Evolutionary conservation across 805 yeast genomes (phyloP).

Genomic region (Ogataea populi-albae): DNA sequence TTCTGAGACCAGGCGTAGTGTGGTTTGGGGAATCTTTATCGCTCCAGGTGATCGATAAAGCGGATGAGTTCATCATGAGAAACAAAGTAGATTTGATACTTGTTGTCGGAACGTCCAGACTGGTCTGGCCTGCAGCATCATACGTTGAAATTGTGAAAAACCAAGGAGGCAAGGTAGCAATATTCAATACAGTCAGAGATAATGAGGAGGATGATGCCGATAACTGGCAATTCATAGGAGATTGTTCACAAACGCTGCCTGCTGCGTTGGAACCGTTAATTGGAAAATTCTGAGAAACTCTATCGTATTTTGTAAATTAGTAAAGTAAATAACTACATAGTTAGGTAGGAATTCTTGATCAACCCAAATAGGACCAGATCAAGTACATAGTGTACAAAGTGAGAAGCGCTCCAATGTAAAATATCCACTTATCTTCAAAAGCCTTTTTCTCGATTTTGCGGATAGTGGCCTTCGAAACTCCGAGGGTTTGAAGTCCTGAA

Average conservation of each 20-base stretch:
- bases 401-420: slow-evolving; percentile 67
- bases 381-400: slow-evolving; percentile 66
- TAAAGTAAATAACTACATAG: background rate
- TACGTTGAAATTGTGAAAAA: slow-evolving; percentile 73
- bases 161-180: slow-evolving; percentile 79
- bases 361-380: slow-evolving; percentile 64
- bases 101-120: slow-evolving; percentile 82
- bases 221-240: slow-evolving; percentile 75
- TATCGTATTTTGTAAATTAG: background rate
- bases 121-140: slow-evolving; percentile 91
- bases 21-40: slow-evolving; percentile 95
- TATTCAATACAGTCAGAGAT: slow-evolving; percentile 71
- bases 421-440: slow-evolving; percentile 80
- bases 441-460: slow-evolving; percentile 77
- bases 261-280: slow-evolving; percentile 54
- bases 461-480: slow-evolving; percentile 84
- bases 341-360: slow-evolving; percentile 6
- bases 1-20: slow-evolving; percentile 84
- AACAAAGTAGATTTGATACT: slow-evolving; percentile 65
- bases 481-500: slow-evolving; percentile 72
- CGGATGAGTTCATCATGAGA: slow-evolving; percentile 65
- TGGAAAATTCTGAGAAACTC: slow-evolving; percentile 5
- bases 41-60: slow-evolving; percentile 54
- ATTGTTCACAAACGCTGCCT: slow-evolving; percentile 72
- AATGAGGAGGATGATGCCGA: slow-evolving; percentile 37